Evolutionary conservation across 805 yeast genomes (phyloP), one percentile per base, ranked within the genome.

Genomic region (Saturnispora sekii): DNA sequence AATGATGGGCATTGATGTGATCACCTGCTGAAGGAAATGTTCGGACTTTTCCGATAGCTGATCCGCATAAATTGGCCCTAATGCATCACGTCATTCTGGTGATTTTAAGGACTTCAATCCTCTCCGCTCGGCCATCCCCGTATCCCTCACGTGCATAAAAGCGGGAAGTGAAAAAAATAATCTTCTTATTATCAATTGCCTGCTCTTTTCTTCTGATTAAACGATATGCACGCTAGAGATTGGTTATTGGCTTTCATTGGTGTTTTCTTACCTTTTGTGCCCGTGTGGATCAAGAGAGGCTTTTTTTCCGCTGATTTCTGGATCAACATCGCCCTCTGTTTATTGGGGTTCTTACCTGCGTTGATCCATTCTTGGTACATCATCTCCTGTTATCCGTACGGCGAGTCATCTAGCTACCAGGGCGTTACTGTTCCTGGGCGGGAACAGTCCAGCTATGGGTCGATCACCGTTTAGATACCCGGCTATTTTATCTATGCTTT

Each of bases 351-450:
- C 58, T 57, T 85, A 44, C 95, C 95, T 0, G 95, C 93, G 10
- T 70, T 84, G 32, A 61, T 85, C 48, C 95, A 85, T 56, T 67
- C 81, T 35, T 80, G 85, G 76, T 85, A 84, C 61, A 81, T 85
- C 55, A 84, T 85, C 45, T 77, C 86, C 45, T 69, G 75, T 53
- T 82, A 82, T 57, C 94, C 94, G 9, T 57, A 62, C 18, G 45
- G 40, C 6, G 64, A 63, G n/a, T 41, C 56, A 4, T 48, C 60
- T 5, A 47, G 51, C 1, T 61, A 59, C 45, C 43, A 43, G 3
- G 67, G 69, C 21, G 60, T 59, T 34, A 65, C 69, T 9, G 38
- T 61, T 11, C 67, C 68, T 5, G 68, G 69, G 17, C 57, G 67
- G 44, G 65, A 63, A 21, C 54, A 56, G 10, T 56, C 55, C 17